Base-by-base conservation (phyloP, 2,329 filamentous ascomycete species). In the Aureobasidium subglaciale region DNA sequence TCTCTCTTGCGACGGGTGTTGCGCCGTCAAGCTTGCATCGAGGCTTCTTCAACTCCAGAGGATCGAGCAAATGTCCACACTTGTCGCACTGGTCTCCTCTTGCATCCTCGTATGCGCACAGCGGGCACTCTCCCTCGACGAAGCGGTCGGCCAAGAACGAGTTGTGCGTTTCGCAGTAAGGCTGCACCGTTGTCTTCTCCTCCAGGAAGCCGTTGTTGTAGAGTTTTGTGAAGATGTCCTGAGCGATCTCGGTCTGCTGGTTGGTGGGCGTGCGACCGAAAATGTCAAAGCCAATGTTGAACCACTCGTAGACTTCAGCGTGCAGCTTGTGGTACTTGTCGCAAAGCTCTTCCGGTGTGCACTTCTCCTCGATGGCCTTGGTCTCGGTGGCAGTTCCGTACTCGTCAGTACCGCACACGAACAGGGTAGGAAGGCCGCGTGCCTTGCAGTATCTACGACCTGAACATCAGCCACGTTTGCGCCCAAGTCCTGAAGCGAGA, bases 341-440 rank as follows among this genome's bases (percentile, higher is more conserved):
- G 76, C 92, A 96, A 11, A 97, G 83, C 67, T 91, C 81, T 65
- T 87, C 80, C 20, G 92, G 90, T 11, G 86, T 90, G 60, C 90
- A 78, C 13, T 86, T 86, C 69, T 93, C 90, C 70, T 95, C 90
- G 37, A 96, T 82, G 4, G 92, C 92, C 75, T 95, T 96, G 24
- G 92, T 96, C 73, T 96, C 92, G 29, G 91, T 96, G 20, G 92
- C 91, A 11, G 92, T 97, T 57, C 92, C 92, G 71, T 96, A 97
- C 73, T 97, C 89, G 75, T 96, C 92, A 50, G 85, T 88, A 56
- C 90, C 90, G 71, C 91, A 95, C 63, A 96, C 79, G 70, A 84
- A 96, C 49, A 96, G 80, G 1, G 90, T 95, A 62, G 84, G 87
- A 66, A 86, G 80, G 56, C 86, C 87, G 65, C 89, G 82, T 40